Base-by-base conservation (phyloP, 352 stramenopile genomes). In the Phytophthora pisi region DNA sequence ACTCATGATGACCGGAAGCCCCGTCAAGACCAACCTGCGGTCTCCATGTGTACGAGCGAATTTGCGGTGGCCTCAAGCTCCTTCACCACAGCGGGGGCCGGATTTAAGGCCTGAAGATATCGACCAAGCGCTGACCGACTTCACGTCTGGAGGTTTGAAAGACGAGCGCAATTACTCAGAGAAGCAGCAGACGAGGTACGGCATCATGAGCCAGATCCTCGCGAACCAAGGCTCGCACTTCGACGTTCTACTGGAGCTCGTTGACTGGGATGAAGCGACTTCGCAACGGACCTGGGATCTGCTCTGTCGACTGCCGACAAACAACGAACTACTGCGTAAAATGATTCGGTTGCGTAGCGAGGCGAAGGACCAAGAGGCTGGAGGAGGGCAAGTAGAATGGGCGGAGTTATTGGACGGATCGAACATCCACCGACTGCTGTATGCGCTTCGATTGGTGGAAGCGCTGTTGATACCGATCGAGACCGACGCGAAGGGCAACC, bases 281-380 rank as follows among this genome's bases (percentile, higher is more conserved):
- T 86, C 80, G 0, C 77, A 88, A 51, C 77, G 88, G 9, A 82
- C 82, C 23, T 95, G 88, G 88, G 84, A 92, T 34, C 57, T 95
- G 23, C 64, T 95, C 7, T 92, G 82, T 24, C 72, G 78, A 5
- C 55, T 95, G 5, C 88, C 88, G 4, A 91, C 84, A 10, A 95
- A 90, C 61, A 81, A 85, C 30, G 61, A 78, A 1, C 54, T 91
- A 8, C 60, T 95, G 20, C 79, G 78, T 13, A 69, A 75, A 26
- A 94, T 94, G 80, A 85, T 94, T 36, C 72, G 65, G 6, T 70
- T 95, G 8, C 79, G 84, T 13, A 50, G 50, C 8, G 46, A 53
- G 13, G 16, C 57, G 1, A 65, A 54, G 10, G 58, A 69, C 26
- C 5, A 45, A 56, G 36, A 40, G 24, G 40, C 24, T n/a, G 70